phyloP scores from a whole-genome alignment of 345 rosid species.

The Ricinus communis region DNA sequence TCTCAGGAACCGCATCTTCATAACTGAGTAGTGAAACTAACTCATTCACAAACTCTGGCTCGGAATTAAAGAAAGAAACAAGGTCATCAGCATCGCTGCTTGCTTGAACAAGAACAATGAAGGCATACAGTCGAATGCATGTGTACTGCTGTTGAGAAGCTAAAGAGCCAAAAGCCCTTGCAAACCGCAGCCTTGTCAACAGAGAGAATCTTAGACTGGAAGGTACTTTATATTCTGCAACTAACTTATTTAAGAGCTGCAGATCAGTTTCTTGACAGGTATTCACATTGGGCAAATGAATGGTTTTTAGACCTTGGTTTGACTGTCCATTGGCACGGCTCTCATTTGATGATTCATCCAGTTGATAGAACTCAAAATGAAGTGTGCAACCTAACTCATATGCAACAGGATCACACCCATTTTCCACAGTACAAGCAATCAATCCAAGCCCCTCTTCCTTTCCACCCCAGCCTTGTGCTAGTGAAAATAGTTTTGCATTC shows the following conservation, averaged over 20 bases:
- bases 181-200: constrained; percentile 80
- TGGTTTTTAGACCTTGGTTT: constrained; percentile 63
- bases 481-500: constrained; percentile 76
- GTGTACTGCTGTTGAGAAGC: constrained; percentile 81
- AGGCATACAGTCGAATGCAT: constrained; percentile 89
- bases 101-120: constrained; percentile 88
- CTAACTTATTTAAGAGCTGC: constrained; percentile 72
- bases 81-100: constrained; percentile 74
- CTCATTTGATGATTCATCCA: constrained; percentile 40
- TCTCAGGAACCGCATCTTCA: constrained; percentile 86
- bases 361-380: constrained; percentile 91
- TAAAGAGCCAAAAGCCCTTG: constrained; percentile 83
- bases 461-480: constrained; percentile 99
- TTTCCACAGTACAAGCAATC: constrained; percentile 61
- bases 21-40: constrained; percentile 73
- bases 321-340: constrained; percentile 39
- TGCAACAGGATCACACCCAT: constrained; percentile 66
- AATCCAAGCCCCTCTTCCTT: constrained; percentile 98
- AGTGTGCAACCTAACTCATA: constrained; percentile 83
- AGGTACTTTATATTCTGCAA: constrained; percentile 72
- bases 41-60: constrained; percentile 93
- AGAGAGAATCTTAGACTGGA: constrained; percentile 75
- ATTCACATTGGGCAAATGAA: constrained; percentile 64
- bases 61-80: constrained; percentile 80
- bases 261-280: constrained; percentile 60